These are phyloP conservation scores for Avena sativa DNA, from an alignment of 176 grass and related monocot species.

Conservation along the genomic window DNA sequence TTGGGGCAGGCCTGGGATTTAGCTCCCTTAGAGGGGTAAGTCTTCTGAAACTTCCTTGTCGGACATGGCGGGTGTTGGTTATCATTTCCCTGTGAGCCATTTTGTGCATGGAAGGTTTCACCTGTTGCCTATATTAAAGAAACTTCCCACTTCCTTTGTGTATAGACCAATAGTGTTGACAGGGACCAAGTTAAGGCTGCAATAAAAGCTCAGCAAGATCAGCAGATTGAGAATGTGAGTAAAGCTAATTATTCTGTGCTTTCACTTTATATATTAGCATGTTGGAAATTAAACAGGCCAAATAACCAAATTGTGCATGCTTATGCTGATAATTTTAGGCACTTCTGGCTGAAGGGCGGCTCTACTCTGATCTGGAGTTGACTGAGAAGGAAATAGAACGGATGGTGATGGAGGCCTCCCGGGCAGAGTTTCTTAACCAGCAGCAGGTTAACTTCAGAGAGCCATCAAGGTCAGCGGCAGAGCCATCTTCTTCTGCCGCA, in stretches of 20 bases:
- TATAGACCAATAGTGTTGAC: slow-evolving; percentile 87
- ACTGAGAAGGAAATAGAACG: slow-evolving; percentile 99
- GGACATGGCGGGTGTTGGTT: neutral
- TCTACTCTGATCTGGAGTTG: slow-evolving; percentile 93
- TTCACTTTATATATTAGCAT: slow-evolving; percentile 8
- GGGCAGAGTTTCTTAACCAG: slow-evolving; percentile 79
- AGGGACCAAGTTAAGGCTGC: slow-evolving; percentile 97
- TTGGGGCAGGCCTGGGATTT: slow-evolving; percentile 96
- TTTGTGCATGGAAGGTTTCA: slow-evolving; percentile 24
- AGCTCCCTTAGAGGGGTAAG: slow-evolving; percentile 91
- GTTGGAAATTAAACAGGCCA: slow-evolving; percentile 10
- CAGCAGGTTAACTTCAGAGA: slow-evolving; percentile 66
- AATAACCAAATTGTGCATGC: neutral
- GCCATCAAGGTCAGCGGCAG: slow-evolving; percentile 82
- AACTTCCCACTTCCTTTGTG: slow-evolving; percentile 29
- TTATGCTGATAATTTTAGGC: slow-evolving; percentile 59
- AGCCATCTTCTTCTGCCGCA: slow-evolving; percentile 88
- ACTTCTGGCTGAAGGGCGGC: slow-evolving; percentile 88
- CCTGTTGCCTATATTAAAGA: slow-evolving; percentile 23
- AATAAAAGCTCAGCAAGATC: slow-evolving; percentile 98
- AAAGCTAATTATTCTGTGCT: slow-evolving; percentile 26
- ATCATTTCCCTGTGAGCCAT: slow-evolving; percentile 11
- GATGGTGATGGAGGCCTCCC: slow-evolving; percentile 98
- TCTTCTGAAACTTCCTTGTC: slow-evolving; percentile 28
- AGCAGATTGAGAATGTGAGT: slow-evolving; percentile 97